Percentiles rank a stretch among this genome's conserved stretches.
Evolutionary conservation across 2,329 filamentous ascomycete genomes (phyloP).

Genomic region (Exserohilum turcica): DNA sequence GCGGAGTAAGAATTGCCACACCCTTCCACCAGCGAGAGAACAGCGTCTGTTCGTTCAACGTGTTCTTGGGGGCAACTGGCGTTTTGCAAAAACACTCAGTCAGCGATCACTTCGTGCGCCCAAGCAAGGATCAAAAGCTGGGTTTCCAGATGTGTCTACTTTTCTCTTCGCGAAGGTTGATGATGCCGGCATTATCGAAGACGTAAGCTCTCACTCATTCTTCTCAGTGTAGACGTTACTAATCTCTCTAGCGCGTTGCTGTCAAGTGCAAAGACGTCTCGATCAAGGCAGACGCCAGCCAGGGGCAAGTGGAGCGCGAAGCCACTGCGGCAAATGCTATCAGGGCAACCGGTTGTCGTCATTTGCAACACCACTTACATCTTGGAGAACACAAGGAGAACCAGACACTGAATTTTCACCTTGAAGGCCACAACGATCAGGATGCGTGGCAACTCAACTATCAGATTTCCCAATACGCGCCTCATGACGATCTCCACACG

Average conservation of each 20-base stretch:
- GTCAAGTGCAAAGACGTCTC: conserved; percentile 6
- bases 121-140: not conserved
- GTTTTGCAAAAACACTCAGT: conserved; percentile 4
- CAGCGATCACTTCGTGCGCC: not conserved
- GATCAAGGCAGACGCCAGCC: not conserved
- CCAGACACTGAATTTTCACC: not conserved
- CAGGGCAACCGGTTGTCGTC: not conserved
- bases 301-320: not conserved
- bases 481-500: not conserved
- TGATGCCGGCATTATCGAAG: not conserved
- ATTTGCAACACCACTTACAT: not conserved
- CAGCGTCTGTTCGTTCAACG: not conserved
- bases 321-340: not conserved
- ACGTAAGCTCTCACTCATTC: not conserved
- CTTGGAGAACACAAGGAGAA: not conserved
- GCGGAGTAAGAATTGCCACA: not conserved
- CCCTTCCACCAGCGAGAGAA: not conserved
- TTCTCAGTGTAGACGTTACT: not conserved
- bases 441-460: not conserved
- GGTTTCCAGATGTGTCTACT: not conserved
- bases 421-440: not conserved
- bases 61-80: not conserved
- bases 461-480: not conserved
- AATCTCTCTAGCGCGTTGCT: not conserved
- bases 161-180: conserved; percentile 8